Conservation (phyloP, 2,329 filamentous ascomycete genomes). For the Thelonectria discophora region DNA sequence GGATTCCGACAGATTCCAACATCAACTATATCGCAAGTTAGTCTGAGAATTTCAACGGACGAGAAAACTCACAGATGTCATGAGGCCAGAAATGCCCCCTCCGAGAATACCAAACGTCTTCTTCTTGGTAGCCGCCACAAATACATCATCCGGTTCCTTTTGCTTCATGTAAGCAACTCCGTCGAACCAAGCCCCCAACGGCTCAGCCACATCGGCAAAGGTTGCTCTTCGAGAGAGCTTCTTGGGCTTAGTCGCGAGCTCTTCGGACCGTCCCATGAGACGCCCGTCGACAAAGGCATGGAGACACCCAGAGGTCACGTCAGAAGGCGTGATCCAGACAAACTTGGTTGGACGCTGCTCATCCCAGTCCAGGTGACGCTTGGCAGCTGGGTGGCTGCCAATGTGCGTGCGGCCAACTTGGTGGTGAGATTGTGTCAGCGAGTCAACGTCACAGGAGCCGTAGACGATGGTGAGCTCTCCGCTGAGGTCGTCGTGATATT, state of each 20-base stretch:
- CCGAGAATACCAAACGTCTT: conserved; percentile 48
- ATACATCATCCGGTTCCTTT: conserved; percentile 34
- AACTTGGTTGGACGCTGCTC: conserved; percentile 28
- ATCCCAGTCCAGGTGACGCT: conserved; percentile 27
- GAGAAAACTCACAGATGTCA: conserved; percentile 25
- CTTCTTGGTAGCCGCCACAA: conserved; percentile 36
- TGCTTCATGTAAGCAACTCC: conserved; percentile 39
- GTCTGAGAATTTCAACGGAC: not conserved
- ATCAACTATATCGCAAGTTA: conserved; percentile 37
- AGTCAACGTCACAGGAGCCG: conserved; percentile 32
- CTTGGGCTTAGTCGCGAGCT: conserved; percentile 44
- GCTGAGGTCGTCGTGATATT: conserved; percentile 26
- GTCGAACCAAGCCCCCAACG: conserved; percentile 38
- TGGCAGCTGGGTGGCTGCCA: conserved; percentile 14
- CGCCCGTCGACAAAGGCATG: conserved; percentile 49
- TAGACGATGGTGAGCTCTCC: conserved; percentile 37
- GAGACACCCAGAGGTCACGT: conserved; percentile 47
- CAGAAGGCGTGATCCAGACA: conserved; percentile 38
- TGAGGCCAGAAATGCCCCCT: conserved; percentile 49
- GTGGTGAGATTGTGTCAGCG: conserved; percentile 31
- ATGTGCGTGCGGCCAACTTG: conserved; percentile 25
- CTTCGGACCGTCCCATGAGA: conserved; percentile 49
- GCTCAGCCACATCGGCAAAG: conserved; percentile 69
- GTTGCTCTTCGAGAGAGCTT: conserved; percentile 59
- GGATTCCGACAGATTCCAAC: conserved; percentile 53